These are phyloP conservation scores for Smallanthus sonchifolius DNA, from an alignment of 129 eudicot species.

Conservation along the genomic window DNA sequence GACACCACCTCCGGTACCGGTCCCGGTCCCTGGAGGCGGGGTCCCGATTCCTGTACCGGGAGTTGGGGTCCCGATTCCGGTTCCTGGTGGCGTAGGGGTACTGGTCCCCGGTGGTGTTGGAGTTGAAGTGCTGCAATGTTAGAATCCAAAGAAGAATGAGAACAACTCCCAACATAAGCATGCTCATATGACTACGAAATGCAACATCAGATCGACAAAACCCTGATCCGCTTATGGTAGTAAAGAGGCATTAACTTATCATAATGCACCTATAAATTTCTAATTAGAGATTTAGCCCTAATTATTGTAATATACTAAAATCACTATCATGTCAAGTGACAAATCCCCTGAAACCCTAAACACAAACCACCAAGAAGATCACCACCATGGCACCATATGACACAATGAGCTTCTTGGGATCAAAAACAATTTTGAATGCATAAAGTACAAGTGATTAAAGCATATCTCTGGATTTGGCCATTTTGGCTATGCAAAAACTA, in stretches of 20 bases:
- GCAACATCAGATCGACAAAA: not conserved
- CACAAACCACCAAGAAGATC: not conserved
- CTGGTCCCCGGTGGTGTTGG: constrained; percentile 24
- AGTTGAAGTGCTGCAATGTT: constrained; percentile 26
- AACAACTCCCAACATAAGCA: not conserved
- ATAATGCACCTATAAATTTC: not conserved
- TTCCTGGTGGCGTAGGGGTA: constrained; percentile 12
- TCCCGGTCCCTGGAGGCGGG: constrained; percentile 3
- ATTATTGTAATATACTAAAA: not conserved
- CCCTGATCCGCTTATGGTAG: not conserved
- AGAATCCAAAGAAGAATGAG: constrained; percentile 5
- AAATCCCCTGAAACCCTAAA: not conserved
- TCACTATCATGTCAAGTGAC: not conserved
- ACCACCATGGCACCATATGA: not conserved
- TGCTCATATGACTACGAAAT: not conserved
- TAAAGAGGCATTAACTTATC: not conserved
- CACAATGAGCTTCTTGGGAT: not conserved
- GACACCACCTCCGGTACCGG: constrained; percentile 11
- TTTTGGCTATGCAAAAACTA: not conserved
- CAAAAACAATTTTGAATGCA: not conserved
- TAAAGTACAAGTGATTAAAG: constrained; percentile 5
- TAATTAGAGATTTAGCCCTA: not conserved
- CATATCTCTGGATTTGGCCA: not conserved
- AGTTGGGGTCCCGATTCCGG: no score
- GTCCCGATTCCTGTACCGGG: constrained; percentile 6